Evolutionary conservation across 345 rosid genomes (phyloP).

Genomic region (Syzygium oleosum): DNA sequence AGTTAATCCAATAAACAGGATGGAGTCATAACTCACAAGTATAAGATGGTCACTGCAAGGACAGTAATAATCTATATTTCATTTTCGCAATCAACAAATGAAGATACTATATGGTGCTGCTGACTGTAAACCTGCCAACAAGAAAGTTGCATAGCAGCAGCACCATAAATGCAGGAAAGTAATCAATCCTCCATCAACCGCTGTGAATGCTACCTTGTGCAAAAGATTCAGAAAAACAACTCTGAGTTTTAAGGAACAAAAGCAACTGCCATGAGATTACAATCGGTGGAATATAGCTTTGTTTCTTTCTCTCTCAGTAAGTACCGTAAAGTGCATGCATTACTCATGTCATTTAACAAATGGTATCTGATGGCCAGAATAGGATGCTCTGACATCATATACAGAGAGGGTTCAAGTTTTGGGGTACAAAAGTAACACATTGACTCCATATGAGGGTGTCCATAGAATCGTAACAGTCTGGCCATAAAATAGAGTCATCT

Average conservation of each 20-base stretch:
- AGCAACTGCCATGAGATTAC: neutral
- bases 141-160: neutral
- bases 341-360: neutral
- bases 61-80: neutral
- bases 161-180: neutral
- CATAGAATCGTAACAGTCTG: neutral
- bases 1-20: neutral
- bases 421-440: neutral
- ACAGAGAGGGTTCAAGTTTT: neutral
- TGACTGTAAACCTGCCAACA: neutral
- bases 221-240: neutral
- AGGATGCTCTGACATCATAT: neutral
- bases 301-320: neutral
- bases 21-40: neutral
- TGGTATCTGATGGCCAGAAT: neutral
- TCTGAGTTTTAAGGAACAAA: neutral
- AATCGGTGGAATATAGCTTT: neutral
- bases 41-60: neutral
- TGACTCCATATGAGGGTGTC: neutral
- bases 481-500: neutral
- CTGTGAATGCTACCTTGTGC: neutral
- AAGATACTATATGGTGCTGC: neutral
- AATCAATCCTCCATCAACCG: neutral
- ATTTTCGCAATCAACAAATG: neutral
- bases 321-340: neutral